phyloP scores from a whole-genome alignment of 345 rosid genomes.

The Citropsis articulata region DNA sequence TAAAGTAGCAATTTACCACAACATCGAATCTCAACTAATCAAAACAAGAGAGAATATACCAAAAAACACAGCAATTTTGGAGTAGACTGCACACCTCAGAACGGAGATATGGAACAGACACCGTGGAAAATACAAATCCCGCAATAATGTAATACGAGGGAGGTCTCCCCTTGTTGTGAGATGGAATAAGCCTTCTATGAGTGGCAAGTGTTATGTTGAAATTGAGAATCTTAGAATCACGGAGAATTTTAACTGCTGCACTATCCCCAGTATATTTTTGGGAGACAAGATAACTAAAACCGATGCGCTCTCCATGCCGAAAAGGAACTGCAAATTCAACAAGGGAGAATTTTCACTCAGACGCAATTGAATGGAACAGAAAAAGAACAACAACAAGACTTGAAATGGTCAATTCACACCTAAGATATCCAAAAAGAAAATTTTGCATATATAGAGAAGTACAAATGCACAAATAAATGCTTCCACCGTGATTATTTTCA shows the following conservation, averaged over 20 bases:
- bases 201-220: constrained; percentile 58
- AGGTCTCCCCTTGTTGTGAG: constrained; percentile 58
- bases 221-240: constrained; percentile 46
- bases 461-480: background rate
- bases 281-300: constrained; percentile 69
- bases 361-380: constrained; percentile 3
- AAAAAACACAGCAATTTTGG: background rate
- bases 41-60: background rate
- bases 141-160: constrained; percentile 71
- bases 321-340: constrained; percentile 57
- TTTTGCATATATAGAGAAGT: background rate
- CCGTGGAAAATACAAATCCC: constrained; percentile 60
- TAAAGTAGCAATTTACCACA: background rate
- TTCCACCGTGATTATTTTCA: background rate
- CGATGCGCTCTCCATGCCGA: constrained; percentile 72
- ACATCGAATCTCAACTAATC: background rate
- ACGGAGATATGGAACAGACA: constrained; percentile 61
- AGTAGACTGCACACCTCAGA: constrained; percentile 43
- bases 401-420: background rate
- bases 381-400: constrained; percentile 2
- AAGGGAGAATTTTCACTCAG: background rate
- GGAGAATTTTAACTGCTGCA: constrained; percentile 55
- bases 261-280: constrained; percentile 65
- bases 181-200: constrained; percentile 58
- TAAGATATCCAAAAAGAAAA: background rate